A percentile compares a stretch with the other conserved stretches of the same genome.
Conservation (phyloP, 768 basidiomycete genomes). For the Lactarius indigo region DNA sequence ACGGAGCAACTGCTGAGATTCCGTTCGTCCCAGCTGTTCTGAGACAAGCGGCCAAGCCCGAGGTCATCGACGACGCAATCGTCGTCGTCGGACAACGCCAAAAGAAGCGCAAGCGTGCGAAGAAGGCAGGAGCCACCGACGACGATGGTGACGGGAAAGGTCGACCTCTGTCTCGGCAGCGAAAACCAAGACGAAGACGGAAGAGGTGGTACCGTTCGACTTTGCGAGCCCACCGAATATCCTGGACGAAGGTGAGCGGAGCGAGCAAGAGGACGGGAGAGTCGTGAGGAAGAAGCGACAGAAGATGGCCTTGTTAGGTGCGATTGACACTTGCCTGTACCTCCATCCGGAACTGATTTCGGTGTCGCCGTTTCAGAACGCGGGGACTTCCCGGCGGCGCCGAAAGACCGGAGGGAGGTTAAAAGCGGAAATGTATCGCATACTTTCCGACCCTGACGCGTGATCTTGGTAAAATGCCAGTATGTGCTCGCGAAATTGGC, state of each 20-base stretch:
- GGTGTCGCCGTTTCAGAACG: conserved; percentile 20
- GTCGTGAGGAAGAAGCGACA: conserved; percentile 34
- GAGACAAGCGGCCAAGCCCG: conserved; percentile 37
- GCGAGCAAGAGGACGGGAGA: conserved; percentile 32
- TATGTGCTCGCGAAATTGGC: background rate
- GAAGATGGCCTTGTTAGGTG: conserved; percentile 33
- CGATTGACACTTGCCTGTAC: conserved; percentile 11
- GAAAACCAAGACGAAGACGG: conserved; percentile 28
- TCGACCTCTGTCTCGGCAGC: conserved; percentile 20
- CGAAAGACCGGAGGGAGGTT: conserved; percentile 33
- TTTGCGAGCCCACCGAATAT: conserved; percentile 68
- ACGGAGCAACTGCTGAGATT: conserved; percentile 59
- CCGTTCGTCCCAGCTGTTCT: conserved; percentile 71
- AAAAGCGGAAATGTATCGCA: conserved; percentile 36
- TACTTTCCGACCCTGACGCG: conserved; percentile 29
- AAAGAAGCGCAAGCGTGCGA: conserved; percentile 62
- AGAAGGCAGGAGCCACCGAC: conserved; percentile 29
- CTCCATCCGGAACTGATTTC: background rate
- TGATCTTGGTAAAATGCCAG: background rate
- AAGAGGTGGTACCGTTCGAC: conserved; percentile 51
- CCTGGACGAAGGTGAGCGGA: conserved; percentile 51
- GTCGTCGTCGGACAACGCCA: conserved; percentile 68
- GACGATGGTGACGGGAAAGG: conserved; percentile 14
- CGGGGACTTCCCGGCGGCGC: conserved; percentile 33
- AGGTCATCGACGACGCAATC: conserved; percentile 55